phyloP scores from a whole-genome alignment of 163 green algal genomes.

The Scenedesmus sp. region DNA sequence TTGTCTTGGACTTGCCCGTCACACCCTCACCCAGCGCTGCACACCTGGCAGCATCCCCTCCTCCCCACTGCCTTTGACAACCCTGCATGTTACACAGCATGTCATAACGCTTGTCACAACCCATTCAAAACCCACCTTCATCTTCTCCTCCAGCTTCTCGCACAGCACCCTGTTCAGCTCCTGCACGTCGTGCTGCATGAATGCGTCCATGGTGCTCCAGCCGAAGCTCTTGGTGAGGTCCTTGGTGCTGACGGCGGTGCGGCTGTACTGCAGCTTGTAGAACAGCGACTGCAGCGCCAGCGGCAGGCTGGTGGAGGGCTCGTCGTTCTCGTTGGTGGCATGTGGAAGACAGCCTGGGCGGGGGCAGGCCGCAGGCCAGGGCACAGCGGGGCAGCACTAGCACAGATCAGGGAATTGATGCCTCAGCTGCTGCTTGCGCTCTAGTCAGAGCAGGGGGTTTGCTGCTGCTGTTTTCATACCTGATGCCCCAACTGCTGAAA shows the following conservation, averaged over 20 bases:
- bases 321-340: constrained; percentile 90
- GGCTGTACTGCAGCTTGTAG: constrained; percentile 97
- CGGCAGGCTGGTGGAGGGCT: constrained; percentile 86
- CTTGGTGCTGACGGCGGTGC: constrained; percentile 89
- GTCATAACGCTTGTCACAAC: too few species aligned
- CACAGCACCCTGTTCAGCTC: constrained; percentile 98
- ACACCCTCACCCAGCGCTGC: too few species aligned
- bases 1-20: too few species aligned
- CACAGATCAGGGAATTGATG: background rate
- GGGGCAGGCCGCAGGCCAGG: background rate
- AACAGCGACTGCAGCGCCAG: constrained; percentile 98
- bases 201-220: constrained; percentile 94
- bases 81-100: background rate
- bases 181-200: constrained; percentile 98
- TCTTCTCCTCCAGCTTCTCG: constrained; percentile 99
- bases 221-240: constrained; percentile 98
- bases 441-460: too few species aligned
- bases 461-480: background rate
- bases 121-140: constrained; percentile 93
- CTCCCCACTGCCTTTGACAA: too few species aligned
- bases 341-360: constrained; percentile 96
- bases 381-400: background rate
- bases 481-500: too few species aligned
- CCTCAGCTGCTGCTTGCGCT: too few species aligned
- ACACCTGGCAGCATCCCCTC: too few species aligned